Conservation (phyloP, 805 yeast species). For the Candida germanica region DNA sequence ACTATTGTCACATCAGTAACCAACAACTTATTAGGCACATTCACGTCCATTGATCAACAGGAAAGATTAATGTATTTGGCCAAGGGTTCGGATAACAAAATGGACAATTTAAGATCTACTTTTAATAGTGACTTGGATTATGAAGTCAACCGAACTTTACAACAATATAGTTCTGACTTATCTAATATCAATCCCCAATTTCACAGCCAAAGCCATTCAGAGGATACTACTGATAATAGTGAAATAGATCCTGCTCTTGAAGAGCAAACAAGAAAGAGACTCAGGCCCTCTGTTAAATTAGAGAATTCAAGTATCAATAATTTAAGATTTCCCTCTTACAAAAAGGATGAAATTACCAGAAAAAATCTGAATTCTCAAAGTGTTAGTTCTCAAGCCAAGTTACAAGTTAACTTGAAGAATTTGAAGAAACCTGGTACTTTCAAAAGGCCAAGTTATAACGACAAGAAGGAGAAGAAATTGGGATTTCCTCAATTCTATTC, state of each 20-base stretch:
- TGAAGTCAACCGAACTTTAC: conserved; percentile 1
- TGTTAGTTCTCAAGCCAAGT: background rate
- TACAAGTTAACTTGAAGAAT: conserved; percentile 6
- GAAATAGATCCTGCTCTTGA: background rate
- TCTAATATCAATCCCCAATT: background rate
- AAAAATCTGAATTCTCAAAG: background rate
- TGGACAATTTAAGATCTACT: conserved; percentile 5
- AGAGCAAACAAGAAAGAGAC: conserved; percentile 5
- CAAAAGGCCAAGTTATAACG: conserved; percentile 27
- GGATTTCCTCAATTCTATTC: conserved; percentile 27
- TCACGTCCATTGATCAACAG: conserved; percentile 19
- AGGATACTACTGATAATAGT: background rate
- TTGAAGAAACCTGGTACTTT: conserved; percentile 14
- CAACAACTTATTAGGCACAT: conserved; percentile 21
- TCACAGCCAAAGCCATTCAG: background rate
- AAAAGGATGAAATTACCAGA: conserved; percentile 5
- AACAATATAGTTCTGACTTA: background rate
- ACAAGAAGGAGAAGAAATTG: conserved; percentile 16
- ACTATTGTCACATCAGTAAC: conserved; percentile 22
- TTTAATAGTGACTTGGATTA: conserved; percentile 4
- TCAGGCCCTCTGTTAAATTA: conserved; percentile 3
- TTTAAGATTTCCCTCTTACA: conserved; percentile 15
- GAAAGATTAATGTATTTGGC: conserved; percentile 23
- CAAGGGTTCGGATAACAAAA: conserved; percentile 15
- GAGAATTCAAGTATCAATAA: background rate